Evolutionary conservation across 1,139 yeast species (phyloP), one percentile per base, ranked within the genome.

Genomic region (Candida dubliniensis): DNA sequence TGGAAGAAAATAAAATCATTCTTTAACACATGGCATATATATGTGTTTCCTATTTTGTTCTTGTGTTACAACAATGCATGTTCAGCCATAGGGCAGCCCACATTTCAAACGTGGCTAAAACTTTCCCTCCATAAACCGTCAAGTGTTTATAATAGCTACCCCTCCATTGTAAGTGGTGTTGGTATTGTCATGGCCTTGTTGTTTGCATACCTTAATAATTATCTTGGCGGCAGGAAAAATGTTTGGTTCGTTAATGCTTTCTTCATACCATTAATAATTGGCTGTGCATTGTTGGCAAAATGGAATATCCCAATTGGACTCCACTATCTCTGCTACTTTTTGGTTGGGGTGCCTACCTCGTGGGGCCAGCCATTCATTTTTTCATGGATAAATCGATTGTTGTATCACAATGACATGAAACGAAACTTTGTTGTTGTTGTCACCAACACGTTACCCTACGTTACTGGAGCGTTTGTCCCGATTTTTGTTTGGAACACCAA

Each of bases 81-180:
- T 58, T 52, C 69, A 24, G 77, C 80, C 8, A 57, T 38, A 14
- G 29, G 58, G 9, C 79, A 76, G 51, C 81, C 81, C 1, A 68
- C 82, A 0, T 77, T 79, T 55, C 74, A 76, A 44, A 62, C 74
- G 8, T 79, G 82, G 82, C 75, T 79, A 71, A 78, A 77, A 55
- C 44, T 54, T 10, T 63, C 60, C n/a, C 57, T 76, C 42, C 58
- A 67, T 18, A 60, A 74, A 41, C 60, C 74, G 0, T 63, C 78
- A 0, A 57, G 58, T 9, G 54, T 62, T 26, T 79, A 77, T 56
- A 78, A 79, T 52, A 69, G 69, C 5, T 76, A 68, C 46, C 82
- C 83, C 4, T 68, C 82, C 0, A 65, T 71, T 7, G 53, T 73
- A n/a, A 59, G 66, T 34, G 82, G 76, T 26, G 59, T 65, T 15